Base-by-base conservation (phyloP, 441 rosid species). In the Aleurites moluccanus region DNA sequence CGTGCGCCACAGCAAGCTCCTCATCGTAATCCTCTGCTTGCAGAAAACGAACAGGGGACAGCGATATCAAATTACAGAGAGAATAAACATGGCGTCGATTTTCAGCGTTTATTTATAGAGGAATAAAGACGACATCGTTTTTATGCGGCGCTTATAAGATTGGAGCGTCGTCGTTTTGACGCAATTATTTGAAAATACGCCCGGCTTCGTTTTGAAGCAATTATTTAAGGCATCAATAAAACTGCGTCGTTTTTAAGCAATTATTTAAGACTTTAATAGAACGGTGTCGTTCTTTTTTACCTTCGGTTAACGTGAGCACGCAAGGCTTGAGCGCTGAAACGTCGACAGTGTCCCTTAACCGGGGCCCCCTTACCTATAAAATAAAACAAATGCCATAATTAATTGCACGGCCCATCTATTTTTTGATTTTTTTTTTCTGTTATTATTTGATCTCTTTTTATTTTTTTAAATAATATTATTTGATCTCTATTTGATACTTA, bases 291-390 rank as follows among this genome's bases (percentile, higher is more conserved):
- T 6, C 5, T 3, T 13, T n/a, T 62, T 80, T 81, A 93, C 94
- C 94, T 81, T 86, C 89, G 67, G 73, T 84, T 76, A 90, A 80
- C 69, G 71, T 81, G 59, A 91, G 86, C 49, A 82, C 74, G 78
- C 85, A 82, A 63, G 91, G 96, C 67, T 84, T 91, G 71, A 91
- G 80, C 30, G 84, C 68, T 18, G 82, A 80, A 25, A 89, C 85
- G 70, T 89, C 91, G 3, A 85, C 80, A 44, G 75, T 81, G 65
- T 89, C 91, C 72, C 78, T 83, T 85, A 91, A 73, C 68, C 82
- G 79, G 73, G 79, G 79, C 64, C 89, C 90, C 71, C 86, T 88
- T 64, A 84, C 86, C 96, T 90, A 80, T 42, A 50, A 23, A 33
- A n/a, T 38, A 33, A 21, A 73, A 64, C 10, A 53, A 20, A 28